These are phyloP conservation scores for Botrytis hyacinthi DNA, from an alignment of 2,329 filamentous ascomycete genomes.

Conservation along the genomic window DNA sequence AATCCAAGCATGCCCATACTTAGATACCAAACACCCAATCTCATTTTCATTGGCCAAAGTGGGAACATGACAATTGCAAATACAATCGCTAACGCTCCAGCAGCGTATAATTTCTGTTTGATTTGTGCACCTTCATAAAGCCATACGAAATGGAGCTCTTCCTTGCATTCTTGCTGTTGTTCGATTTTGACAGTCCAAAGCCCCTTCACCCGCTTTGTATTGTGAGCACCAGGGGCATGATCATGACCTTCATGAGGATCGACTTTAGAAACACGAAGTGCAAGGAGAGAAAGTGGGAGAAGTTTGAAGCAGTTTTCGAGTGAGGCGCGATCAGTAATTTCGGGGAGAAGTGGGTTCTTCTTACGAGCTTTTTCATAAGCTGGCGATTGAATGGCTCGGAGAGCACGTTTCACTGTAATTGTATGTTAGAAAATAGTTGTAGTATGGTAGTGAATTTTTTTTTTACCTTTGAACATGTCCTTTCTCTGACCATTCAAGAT, in stretches of 20 bases:
- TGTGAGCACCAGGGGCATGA: conserved; percentile 60
- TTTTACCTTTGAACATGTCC: conserved; percentile 90
- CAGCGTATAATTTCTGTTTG: conserved; percentile 90
- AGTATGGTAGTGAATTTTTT: neutral
- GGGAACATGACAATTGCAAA: conserved; percentile 93
- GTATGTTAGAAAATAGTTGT: conserved; percentile 21
- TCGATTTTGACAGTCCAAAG: conserved; percentile 95
- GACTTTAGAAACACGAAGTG: conserved; percentile 81
- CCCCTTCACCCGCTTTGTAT: conserved; percentile 87
- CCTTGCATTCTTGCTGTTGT: conserved; percentile 85
- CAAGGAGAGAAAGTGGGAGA: conserved; percentile 89
- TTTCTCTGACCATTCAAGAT: conserved; percentile 95
- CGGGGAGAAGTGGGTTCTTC: conserved; percentile 86
- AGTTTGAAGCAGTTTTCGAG: conserved; percentile 95
- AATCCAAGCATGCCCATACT: conserved; percentile 90
- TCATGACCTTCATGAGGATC: conserved; percentile 76
- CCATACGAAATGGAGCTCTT: conserved; percentile 95
- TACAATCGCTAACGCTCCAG: conserved; percentile 75
- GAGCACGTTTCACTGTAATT: conserved; percentile 81
- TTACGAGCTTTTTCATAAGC: conserved; percentile 86
- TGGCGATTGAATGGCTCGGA: conserved; percentile 83
- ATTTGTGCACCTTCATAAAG: conserved; percentile 91
- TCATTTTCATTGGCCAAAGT: conserved; percentile 87
- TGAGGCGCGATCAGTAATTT: conserved; percentile 81
- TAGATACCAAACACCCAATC: conserved; percentile 94